Evolutionary conservation across 73 alveolate species (phyloP).

Genomic region (Durusdinium trenchii): DNA sequence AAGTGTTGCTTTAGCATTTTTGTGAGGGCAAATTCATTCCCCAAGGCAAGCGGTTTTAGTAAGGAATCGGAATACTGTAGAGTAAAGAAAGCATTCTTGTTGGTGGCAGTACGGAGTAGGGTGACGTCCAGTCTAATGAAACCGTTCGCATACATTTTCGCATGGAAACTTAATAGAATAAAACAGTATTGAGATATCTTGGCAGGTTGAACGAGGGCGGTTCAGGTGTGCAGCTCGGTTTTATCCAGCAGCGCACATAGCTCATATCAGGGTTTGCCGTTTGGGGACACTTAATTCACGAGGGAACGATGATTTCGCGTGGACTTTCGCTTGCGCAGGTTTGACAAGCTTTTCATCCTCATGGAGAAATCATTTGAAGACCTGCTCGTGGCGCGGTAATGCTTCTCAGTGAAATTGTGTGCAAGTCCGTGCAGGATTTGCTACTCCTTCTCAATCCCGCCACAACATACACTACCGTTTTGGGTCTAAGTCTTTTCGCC

Average conservation of each 20-base stretch:
- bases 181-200: too few relatives aligned
- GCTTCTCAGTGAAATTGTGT: neutral
- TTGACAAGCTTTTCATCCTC: conserved; percentile 85
- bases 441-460: neutral
- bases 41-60: too few relatives aligned
- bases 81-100: too few relatives aligned
- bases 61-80: too few relatives aligned
- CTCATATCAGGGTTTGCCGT: neutral
- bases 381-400: conserved; percentile 31
- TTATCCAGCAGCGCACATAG: neutral
- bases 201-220: conserved; percentile 81
- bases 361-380: conserved; percentile 85
- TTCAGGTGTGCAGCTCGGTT: conserved; percentile 6
- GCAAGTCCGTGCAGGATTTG: neutral
- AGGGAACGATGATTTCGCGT: neutral
- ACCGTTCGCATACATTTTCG: too few relatives aligned
- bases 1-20: too few relatives aligned
- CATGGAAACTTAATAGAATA: too few relatives aligned
- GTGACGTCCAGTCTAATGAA: too few relatives aligned
- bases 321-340: conserved; percentile 11
- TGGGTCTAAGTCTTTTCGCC: neutral
- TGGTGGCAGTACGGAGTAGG: too few relatives aligned
- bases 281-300: neutral
- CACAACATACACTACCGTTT: neutral
- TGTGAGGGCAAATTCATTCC: too few relatives aligned